Conservation (phyloP, 306 rosid genomes). For the Clitoria ternatea region DNA sequence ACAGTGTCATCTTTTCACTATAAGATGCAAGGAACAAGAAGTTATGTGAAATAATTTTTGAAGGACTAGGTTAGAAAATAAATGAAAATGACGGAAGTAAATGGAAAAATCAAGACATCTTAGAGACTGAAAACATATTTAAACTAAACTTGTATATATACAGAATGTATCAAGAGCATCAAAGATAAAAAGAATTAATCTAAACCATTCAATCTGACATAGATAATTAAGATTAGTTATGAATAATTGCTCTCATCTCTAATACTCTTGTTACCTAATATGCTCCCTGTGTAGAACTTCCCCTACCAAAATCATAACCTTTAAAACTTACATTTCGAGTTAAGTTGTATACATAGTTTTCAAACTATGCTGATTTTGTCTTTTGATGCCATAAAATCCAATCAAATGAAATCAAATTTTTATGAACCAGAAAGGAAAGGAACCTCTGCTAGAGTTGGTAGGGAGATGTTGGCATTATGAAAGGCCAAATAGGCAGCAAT, state of each 20-base stretch:
- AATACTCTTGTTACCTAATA: background rate
- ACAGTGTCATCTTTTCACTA: no score
- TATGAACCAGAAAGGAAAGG: slow-evolving; percentile 61
- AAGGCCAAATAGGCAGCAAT: slow-evolving; percentile 69
- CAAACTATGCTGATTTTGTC: background rate
- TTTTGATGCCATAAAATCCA: slow-evolving; percentile 6
- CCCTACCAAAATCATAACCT: background rate
- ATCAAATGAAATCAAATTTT: slow-evolving; percentile 16
- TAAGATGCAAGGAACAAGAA: no score
- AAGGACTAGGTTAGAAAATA: no score
- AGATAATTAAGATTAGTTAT: background rate
- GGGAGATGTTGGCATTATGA: slow-evolving; percentile 52
- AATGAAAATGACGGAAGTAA: no score
- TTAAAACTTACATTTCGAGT: background rate
- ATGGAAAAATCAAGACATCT: no score
- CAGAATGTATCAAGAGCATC: background rate
- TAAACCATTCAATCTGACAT: background rate
- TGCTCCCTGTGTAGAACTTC: background rate
- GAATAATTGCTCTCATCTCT: no score
- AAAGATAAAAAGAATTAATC: background rate
- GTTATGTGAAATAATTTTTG: no score
- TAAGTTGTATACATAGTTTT: background rate
- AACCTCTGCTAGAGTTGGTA: slow-evolving; percentile 62
- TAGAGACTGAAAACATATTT: no score
- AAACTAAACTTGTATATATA: no score